Percentiles rank a stretch among this genome's conserved stretches.
Conservation (phyloP, 2,329 filamentous ascomycete species). For the Neopestalotiopsis clavispora region DNA sequence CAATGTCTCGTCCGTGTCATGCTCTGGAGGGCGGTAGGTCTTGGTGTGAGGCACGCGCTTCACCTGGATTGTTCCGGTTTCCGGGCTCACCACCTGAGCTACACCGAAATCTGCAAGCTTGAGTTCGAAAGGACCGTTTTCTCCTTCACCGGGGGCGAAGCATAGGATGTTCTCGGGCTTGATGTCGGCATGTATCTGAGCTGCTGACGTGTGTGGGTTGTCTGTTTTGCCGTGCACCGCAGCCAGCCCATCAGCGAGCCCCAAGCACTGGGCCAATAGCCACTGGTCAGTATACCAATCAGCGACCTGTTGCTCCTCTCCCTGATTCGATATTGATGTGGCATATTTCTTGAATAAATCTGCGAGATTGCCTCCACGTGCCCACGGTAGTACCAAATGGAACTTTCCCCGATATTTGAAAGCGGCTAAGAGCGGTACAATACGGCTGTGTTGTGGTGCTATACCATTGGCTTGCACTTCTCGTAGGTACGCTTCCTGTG, state of each 20-base stretch:
- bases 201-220: not conserved
- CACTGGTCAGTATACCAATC: conserved; percentile 19
- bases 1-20: conserved; percentile 10
- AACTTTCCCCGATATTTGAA: conserved; percentile 19
- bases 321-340: too few species aligned
- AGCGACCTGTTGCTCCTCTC: not conserved
- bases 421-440: conserved; percentile 23
- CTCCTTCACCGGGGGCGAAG: conserved; percentile 9
- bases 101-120: conserved; percentile 24
- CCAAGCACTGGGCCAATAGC: conserved; percentile 20
- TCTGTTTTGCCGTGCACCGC: not conserved
- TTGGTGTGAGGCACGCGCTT: conserved; percentile 16
- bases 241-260: conserved; percentile 19
- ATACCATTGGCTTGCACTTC: conserved; percentile 15
- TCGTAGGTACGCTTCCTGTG: too few species aligned
- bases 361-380: conserved; percentile 18
- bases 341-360: conserved; percentile 18
- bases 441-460: conserved; percentile 18
- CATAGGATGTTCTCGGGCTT: conserved; percentile 25
- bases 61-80: not conserved
- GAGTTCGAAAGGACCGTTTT: conserved; percentile 6
- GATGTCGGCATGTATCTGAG: conserved; percentile 22
- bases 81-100: not conserved
- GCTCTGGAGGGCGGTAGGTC: conserved; percentile 24
- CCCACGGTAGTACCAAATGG: conserved; percentile 24